Percentiles rank a stretch among this genome's conserved stretches.
Conservation (phyloP, 805 yeast species). For the Cyberlindnera subsufficiens region DNA sequence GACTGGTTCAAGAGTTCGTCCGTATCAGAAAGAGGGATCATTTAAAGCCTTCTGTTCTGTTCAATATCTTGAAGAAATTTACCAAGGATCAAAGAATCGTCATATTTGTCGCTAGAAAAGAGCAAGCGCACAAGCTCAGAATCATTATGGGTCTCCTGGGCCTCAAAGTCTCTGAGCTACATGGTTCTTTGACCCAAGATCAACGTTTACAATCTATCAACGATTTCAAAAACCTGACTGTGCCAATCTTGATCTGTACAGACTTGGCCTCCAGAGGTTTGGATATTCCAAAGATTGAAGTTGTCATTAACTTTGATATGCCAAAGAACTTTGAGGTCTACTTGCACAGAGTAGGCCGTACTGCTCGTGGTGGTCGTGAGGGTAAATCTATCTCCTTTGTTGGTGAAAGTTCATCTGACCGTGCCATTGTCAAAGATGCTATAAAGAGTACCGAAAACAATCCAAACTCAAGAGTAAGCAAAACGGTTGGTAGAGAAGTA, state of each 20-base stretch:
- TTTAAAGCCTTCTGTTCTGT: constrained; percentile 77
- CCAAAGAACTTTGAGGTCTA: constrained; percentile 89
- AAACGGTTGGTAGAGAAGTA: constrained; percentile 85
- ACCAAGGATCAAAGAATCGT: constrained; percentile 68
- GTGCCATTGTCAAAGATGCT: constrained; percentile 87
- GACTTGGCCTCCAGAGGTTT: constrained; percentile 99
- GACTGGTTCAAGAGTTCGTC: constrained; percentile 87
- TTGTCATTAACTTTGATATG: constrained; percentile 92
- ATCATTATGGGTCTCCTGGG: constrained; percentile 71
- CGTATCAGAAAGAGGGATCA: constrained; percentile 87
- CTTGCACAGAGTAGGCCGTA: constrained; percentile 97
- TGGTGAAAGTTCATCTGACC: constrained; percentile 84
- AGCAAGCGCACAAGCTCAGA: constrained; percentile 81
- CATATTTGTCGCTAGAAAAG: constrained; percentile 89
- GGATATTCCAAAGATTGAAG: constrained; percentile 96
- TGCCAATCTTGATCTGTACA: constrained; percentile 89
- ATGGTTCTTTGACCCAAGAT: constrained; percentile 83
- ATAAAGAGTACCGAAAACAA: constrained; percentile 57
- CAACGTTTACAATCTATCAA: constrained; percentile 85
- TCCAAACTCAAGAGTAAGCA: constrained; percentile 34
- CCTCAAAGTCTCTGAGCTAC: constrained; percentile 71
- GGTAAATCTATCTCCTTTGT: constrained; percentile 93
- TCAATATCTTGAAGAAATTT: constrained; percentile 60
- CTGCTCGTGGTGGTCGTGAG: constrained; percentile 98
- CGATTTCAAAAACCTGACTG: constrained; percentile 73